phyloP scores from a whole-genome alignment of 2,329 filamentous ascomycete species.

The Arachnomyces sp. region DNA sequence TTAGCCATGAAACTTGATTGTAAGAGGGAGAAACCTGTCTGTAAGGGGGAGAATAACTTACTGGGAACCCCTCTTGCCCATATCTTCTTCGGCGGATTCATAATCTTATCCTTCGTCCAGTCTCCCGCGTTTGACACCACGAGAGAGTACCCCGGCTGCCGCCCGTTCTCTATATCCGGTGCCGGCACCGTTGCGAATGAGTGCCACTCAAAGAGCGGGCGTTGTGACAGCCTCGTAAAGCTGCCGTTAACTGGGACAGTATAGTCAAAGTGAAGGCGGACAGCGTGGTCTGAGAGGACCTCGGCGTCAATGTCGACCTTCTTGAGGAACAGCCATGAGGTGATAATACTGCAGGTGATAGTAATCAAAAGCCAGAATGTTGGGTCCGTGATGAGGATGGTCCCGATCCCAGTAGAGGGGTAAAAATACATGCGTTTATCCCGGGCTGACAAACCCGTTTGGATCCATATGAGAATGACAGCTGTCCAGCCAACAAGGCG shows the following conservation, averaged over 20 bases:
- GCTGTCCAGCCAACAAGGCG: conserved; percentile 65
- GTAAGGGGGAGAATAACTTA: too few relatives aligned
- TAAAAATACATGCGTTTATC: conserved; percentile 29
- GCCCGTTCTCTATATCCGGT: conserved; percentile 43
- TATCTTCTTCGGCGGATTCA: conserved; percentile 50
- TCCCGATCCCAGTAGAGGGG: conserved; percentile 27
- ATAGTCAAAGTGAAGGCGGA: conserved; percentile 62
- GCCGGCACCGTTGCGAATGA: conserved; percentile 66
- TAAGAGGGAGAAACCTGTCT: too few relatives aligned
- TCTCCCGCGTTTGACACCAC: conserved; percentile 66
- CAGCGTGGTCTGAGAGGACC: conserved; percentile 61
- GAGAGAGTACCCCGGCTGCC: too few relatives aligned
- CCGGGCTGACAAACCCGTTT: conserved; percentile 49
- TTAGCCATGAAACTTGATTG: too few relatives aligned
- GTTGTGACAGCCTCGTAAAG: conserved; percentile 52
- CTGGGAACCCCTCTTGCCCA: conserved; percentile 62
- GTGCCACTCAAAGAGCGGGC: conserved; percentile 63
- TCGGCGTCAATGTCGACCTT: conserved; percentile 58
- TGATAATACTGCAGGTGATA: conserved; percentile 57
- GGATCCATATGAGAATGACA: conserved; percentile 57
- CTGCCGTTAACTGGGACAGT: conserved; percentile 50
- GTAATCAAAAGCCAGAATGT: conserved; percentile 60
- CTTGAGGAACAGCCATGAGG: conserved; percentile 66
- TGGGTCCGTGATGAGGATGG: conserved; percentile 39
- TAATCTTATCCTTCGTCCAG: conserved; percentile 61